These are phyloP conservation scores for Pyrenochaeta sp. DNA, from an alignment of 2,329 filamentous ascomycete species.

Conservation along the genomic window DNA sequence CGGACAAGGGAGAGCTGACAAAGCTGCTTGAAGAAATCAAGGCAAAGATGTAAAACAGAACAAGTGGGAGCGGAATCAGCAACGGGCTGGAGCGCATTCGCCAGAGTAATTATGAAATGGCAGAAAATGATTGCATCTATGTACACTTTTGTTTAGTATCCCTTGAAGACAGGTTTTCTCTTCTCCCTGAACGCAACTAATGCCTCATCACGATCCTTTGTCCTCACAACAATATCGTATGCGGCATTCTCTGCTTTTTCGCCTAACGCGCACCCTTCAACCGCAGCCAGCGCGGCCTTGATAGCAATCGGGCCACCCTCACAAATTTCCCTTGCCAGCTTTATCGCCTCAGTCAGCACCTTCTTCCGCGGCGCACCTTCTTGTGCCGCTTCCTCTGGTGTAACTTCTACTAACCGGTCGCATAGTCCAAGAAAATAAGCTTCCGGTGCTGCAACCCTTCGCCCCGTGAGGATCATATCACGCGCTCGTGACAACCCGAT, in stretches of 20 bases:
- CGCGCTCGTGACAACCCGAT: constrained; percentile 84
- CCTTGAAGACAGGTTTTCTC: constrained; percentile 73
- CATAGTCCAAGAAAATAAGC: constrained; percentile 92
- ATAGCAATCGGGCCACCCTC: constrained; percentile 88
- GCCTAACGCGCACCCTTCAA: constrained; percentile 69
- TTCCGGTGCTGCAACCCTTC: constrained; percentile 82
- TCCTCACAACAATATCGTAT: constrained; percentile 83
- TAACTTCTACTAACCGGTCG: constrained; percentile 86
- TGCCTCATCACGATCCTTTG: constrained; percentile 88
- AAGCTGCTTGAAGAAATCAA: constrained; percentile 83
- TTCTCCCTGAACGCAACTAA: constrained; percentile 84
- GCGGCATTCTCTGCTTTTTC: constrained; percentile 86
- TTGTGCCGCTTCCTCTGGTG: constrained; percentile 62
- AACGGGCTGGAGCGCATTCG: neutral
- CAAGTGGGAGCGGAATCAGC: no score
- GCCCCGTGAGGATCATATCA: constrained; percentile 88
- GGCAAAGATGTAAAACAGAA: constrained; percentile 84
- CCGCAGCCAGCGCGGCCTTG: constrained; percentile 79
- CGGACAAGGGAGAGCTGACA: constrained; percentile 85
- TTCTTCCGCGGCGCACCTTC: constrained; percentile 68
- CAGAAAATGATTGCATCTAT: neutral
- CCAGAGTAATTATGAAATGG: neutral
- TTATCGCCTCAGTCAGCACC: constrained; percentile 78
- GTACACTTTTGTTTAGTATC: constrained; percentile 40
- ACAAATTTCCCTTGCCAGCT: constrained; percentile 84